phyloP scores from a whole-genome alignment of 345 rosid species.

The Alliaria petiolata region DNA sequence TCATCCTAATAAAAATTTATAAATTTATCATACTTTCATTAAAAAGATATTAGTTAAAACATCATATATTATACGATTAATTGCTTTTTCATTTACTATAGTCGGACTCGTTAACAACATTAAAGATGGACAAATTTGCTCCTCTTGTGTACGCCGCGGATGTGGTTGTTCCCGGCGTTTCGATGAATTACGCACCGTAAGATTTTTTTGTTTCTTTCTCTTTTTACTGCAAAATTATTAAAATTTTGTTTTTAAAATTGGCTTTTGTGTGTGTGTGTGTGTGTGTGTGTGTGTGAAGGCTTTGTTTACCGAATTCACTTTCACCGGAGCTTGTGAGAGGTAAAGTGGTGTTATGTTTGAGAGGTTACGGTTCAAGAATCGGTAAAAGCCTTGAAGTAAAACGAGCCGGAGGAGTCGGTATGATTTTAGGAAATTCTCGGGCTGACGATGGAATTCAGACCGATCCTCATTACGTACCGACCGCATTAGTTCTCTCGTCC shows the following conservation, averaged over 20 bases:
- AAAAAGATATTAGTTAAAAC: not conserved
- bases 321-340: conserved; percentile 47
- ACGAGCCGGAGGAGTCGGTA: conserved; percentile 70
- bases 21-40: too few species aligned
- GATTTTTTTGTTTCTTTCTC: not conserved
- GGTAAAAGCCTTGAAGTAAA: conserved; percentile 59
- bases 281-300: conserved; percentile 29
- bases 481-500: conserved; percentile 32
- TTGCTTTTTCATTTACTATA: conserved; percentile 13
- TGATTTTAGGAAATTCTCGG: conserved; percentile 45
- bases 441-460: conserved; percentile 18
- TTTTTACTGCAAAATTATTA: not conserved
- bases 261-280: not conserved
- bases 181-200: conserved; percentile 38
- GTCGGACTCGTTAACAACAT: conserved; percentile 58
- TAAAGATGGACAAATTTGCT: conserved; percentile 30
- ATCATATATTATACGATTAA: too few species aligned
- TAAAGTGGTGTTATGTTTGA: conserved; percentile 65
- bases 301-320: conserved; percentile 59
- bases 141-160: conserved; percentile 63
- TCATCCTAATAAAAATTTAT: not conserved
- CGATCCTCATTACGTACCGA: conserved; percentile 61
- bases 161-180: conserved; percentile 35
- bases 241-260: not conserved
- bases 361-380: conserved; percentile 44